phyloP scores from a whole-genome alignment of 2,329 filamentous ascomycete species.

The Trichoderma simmonsii region DNA sequence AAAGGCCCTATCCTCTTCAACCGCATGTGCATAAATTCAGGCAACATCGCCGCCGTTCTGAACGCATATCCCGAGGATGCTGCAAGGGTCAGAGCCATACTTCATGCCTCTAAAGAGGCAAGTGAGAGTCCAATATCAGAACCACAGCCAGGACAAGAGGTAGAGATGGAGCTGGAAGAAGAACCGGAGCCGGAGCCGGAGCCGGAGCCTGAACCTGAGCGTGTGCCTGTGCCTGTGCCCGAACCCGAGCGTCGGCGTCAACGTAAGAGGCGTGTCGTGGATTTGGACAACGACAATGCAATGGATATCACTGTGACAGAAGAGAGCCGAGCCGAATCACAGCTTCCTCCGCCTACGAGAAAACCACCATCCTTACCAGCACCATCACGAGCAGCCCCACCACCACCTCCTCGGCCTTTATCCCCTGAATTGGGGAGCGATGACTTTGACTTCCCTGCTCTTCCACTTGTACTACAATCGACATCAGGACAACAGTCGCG shows the following conservation, averaged over 20 bases:
- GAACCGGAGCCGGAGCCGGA: not conserved
- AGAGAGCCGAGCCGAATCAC: not conserved
- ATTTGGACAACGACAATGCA: not conserved
- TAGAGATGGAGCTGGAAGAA: not conserved
- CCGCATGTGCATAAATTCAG: constrained; percentile 34
- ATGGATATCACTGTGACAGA: constrained; percentile 4
- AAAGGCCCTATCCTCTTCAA: constrained; percentile 30
- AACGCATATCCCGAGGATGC: constrained; percentile 35
- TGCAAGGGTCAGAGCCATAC: constrained; percentile 22
- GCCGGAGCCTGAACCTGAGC: not conserved
- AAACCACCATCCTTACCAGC: not conserved
- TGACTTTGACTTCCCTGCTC: not conserved
- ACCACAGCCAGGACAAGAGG: not conserved
- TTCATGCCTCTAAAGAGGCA: constrained; percentile 3
- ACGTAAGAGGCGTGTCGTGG: not conserved
- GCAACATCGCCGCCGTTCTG: constrained; percentile 36
- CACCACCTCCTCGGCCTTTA: not conserved
- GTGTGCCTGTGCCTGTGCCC: not conserved
- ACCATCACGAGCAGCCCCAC: not conserved
- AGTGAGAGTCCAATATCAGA: not conserved
- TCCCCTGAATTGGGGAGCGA: constrained; percentile 16
- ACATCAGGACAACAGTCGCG: not conserved
- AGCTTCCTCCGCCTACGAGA: not conserved
- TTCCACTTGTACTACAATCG: not conserved
- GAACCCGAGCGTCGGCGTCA: not conserved